phyloP scores from a whole-genome alignment of 192 early-diverging fungal species.

The Ramicandelaber brevisporus region DNA sequence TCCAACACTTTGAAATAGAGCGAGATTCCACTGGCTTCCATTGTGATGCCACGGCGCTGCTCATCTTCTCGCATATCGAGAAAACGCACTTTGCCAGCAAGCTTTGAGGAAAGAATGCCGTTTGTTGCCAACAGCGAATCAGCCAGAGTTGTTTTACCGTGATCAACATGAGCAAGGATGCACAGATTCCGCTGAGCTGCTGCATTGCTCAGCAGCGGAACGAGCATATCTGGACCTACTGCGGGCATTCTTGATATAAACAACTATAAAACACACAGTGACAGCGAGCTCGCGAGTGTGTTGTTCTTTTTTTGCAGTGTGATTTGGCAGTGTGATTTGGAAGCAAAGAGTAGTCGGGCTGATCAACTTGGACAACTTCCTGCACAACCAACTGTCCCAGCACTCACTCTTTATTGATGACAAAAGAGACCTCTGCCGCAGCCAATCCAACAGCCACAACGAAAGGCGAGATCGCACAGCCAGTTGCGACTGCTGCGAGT shows the following conservation, averaged over 20 bases:
- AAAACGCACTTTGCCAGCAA: conserved; percentile 88
- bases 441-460: no score
- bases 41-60: conserved; percentile 94
- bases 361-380: no score
- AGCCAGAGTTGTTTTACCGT: conserved; percentile 93
- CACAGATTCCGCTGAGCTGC: conserved; percentile 81
- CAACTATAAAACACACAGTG: no score
- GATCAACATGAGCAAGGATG: conserved; percentile 96
- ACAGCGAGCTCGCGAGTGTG: no score
- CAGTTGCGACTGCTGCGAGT: no score
- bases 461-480: no score
- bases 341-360: no score
- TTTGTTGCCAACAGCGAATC: conserved; percentile 91
- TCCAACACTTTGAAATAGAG: conserved; percentile 63
- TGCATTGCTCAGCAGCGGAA: conserved; percentile 36
- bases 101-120: conserved; percentile 86
- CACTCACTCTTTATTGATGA: no score
- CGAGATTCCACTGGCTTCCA: conserved; percentile 92
- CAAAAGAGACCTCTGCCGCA: no score
- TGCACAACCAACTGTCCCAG: no score
- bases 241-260: conserved; percentile 31
- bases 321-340: no score
- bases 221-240: conserved; percentile 32
- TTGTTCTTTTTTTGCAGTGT: no score
- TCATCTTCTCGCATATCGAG: conserved; percentile 92